A percentile compares a stretch with the other conserved stretches of the same genome.
Conservation (phyloP, 73 alveolate genomes). For the Paramecium biaurelia region DNA sequence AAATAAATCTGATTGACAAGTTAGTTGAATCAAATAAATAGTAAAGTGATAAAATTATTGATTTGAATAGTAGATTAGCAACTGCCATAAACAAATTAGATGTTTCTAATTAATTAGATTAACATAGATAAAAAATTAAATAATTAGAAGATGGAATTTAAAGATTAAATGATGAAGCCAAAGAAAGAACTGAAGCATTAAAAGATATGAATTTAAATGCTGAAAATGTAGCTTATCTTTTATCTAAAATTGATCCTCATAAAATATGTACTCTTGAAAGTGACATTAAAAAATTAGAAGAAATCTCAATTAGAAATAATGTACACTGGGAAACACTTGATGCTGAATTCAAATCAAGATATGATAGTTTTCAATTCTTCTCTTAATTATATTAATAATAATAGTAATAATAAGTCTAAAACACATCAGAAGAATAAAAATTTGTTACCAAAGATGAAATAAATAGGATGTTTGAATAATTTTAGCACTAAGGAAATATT, state of each 20-base stretch:
- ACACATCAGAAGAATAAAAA: neutral
- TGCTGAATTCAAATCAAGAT: constrained; percentile 16
- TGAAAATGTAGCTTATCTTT: constrained; percentile 46
- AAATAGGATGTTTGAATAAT: constrained; percentile 50
- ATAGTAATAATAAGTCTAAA: neutral
- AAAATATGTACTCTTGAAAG: constrained; percentile 59
- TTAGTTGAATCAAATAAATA: constrained; percentile 26
- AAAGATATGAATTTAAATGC: constrained; percentile 50
- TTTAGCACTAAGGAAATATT: neutral
- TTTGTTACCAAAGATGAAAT: constrained; percentile 50
- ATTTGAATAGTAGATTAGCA: constrained; percentile 47
- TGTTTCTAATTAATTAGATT: constrained; percentile 43
- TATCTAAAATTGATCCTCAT: constrained; percentile 62
- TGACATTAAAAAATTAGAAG: constrained; percentile 59
- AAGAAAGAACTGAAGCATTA: constrained; percentile 29
- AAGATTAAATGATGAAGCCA: constrained; percentile 16
- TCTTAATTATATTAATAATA: neutral
- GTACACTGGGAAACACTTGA: constrained; percentile 53
- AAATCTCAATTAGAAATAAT: constrained; percentile 45
- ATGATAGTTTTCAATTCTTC: neutral
- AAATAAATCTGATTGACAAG: constrained; percentile 5
- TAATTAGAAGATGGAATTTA: constrained; percentile 48
- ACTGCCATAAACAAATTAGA: constrained; percentile 44
- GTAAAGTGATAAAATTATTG: constrained; percentile 42
- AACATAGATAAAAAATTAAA: constrained; percentile 37